Conservation (phyloP, 1,284 basidiomycete species). For the Trametes versicolor region DNA sequence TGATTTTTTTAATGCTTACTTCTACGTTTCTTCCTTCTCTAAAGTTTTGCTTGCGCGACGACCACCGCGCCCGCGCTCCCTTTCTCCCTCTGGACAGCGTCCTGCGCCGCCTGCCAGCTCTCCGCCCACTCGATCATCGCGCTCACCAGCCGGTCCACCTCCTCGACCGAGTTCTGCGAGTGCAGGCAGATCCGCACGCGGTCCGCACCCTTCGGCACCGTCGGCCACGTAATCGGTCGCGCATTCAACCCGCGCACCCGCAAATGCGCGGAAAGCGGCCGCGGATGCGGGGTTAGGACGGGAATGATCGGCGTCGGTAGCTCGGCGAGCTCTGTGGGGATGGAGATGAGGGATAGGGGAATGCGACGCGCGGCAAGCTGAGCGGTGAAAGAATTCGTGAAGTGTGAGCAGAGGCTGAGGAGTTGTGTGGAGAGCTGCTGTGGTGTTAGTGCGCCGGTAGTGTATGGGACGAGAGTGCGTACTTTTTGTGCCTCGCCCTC, state of each 20-base stretch:
- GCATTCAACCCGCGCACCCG: conserved; percentile 70
- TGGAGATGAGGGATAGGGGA: conserved; percentile 52
- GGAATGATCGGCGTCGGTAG: conserved; percentile 82
- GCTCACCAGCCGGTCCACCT: conserved; percentile 68
- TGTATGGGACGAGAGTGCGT: conserved; percentile 31
- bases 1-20: not conserved
- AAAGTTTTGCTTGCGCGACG: conserved; percentile 36
- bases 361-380: conserved; percentile 48
- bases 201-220: conserved; percentile 84
- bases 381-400: conserved; percentile 48
- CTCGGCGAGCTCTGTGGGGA: conserved; percentile 50
- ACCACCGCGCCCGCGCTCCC: not conserved
- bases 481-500: conserved; percentile 72
- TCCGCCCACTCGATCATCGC: conserved; percentile 45
- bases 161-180: conserved; percentile 71
- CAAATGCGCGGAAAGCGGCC: conserved; percentile 75
- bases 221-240: conserved; percentile 85
- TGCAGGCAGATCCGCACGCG: conserved; percentile 89
- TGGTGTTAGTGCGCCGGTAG: conserved; percentile 34
- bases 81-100: conserved; percentile 8
- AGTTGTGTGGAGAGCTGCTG: conserved; percentile 54
- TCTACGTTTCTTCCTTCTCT: not conserved
- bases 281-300: conserved; percentile 80
- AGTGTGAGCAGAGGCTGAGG: conserved; percentile 50
- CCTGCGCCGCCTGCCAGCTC: conserved; percentile 33